Evolutionary conservation across 371 early-diverging fungal genomes (phyloP), one percentile per base, ranked within the genome.

Genomic region (Aphelidium insulamus): DNA sequence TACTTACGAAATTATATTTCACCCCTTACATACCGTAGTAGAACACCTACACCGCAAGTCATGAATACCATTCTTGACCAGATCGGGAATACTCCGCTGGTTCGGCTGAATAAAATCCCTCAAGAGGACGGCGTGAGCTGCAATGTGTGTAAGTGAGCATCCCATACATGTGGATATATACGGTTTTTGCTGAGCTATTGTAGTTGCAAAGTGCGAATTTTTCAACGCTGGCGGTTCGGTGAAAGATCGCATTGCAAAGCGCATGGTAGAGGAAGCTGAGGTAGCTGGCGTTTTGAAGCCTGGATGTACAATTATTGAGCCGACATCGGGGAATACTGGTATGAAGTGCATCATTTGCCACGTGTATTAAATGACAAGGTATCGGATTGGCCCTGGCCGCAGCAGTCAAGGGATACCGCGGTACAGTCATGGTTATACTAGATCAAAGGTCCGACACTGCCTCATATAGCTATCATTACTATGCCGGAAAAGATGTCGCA

Each of bases 171-270:
- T 30, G 7, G 24, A 28, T 19, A 22, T 11, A 26, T 29, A 18
- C 32, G 12, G 4, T 5, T 28, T 27, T 2, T 41, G 22, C 23
- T 25, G 32, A 9, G 30, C 20, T 12, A 34, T 20, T 30, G 34
- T 46, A 83, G 84, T 87, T 56, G 95, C 77, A 45, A 94, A 91
- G 49, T 91, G 88, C 54, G 95, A 94, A 66, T 94, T 67, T 53
- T 91, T 88, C 54, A 94, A 94, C 43, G 82, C 91, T 12, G 95
- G 92, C 41, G 95, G 95, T 18, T 85, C 86, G 10, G 90, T 92
- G 54, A 95, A 95, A 59, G 95, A 95, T 54, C 69, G 95, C 48
- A 91, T 92, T 46, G 95, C 78, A 28, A 65, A 66, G 48, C 76
- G 90, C 41, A 95, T 95, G 82, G 54, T 95, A 27, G 84, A 86